Percentiles rank a stretch among this genome's conserved stretches.
These are phyloP conservation scores for Leptographium galeiforme DNA, from an alignment of 2,329 filamentous ascomycete genomes.

Conservation along the genomic window DNA sequence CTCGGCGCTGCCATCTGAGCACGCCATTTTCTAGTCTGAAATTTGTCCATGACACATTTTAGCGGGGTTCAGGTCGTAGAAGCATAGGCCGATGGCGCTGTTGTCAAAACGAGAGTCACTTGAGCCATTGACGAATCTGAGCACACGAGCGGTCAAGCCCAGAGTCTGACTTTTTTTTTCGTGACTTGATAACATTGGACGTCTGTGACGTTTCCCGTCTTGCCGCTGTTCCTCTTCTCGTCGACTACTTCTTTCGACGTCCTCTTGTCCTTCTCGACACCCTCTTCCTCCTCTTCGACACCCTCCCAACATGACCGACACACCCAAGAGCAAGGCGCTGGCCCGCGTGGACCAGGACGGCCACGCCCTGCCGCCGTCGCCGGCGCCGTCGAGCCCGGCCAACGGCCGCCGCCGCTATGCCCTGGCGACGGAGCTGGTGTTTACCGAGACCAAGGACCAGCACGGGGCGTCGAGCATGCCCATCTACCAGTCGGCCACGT, in stretches of 20 bases:
- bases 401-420: slow-evolving; percentile 75
- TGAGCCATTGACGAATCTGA: too few relatives aligned
- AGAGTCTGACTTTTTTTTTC: not conserved
- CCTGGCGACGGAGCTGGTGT: slow-evolving; percentile 90
- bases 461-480: slow-evolving; percentile 93
- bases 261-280: not conserved
- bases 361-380: slow-evolving; percentile 77
- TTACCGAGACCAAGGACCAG: slow-evolving; percentile 90
- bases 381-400: slow-evolving; percentile 80
- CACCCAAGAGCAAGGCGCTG: slow-evolving; percentile 31
- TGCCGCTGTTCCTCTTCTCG: not conserved
- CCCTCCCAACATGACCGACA: not conserved
- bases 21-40: not conserved
- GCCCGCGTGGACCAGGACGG: slow-evolving; percentile 64
- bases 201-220: not conserved
- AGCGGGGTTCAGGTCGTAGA: not conserved
- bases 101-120: not conserved
- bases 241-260: not conserved
- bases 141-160: too few relatives aligned
- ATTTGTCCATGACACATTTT: not conserved
- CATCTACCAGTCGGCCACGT: slow-evolving; percentile 97
- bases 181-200: not conserved
- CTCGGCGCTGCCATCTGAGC: not conserved
- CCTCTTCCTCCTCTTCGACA: not conserved
- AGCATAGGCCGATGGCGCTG: not conserved